Evolutionary conservation across 192 early-diverging fungal species (phyloP).

Genomic region (Mortierella claussenii): DNA sequence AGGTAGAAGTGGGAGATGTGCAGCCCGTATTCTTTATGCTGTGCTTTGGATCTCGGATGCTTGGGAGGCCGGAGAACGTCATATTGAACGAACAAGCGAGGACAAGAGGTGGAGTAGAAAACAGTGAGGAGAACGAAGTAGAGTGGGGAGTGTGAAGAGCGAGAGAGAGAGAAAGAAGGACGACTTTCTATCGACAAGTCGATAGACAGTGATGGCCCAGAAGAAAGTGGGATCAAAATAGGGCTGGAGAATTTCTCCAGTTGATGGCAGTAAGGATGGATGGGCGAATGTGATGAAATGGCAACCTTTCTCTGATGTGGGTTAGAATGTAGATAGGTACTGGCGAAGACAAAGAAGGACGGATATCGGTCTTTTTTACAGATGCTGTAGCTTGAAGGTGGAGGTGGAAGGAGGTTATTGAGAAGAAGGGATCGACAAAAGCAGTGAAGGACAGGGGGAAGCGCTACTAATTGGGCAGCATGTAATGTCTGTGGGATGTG

Average conservation of each 20-base stretch:
- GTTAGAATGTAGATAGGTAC: no score
- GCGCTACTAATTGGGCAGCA: no score
- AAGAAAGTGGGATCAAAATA: neutral
- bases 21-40: conserved; percentile 27
- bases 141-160: neutral
- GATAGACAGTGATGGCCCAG: conserved; percentile 17
- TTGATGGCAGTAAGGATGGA: conserved; percentile 15
- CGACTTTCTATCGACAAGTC: neutral
- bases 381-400: no score
- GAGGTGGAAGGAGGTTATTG: no score
- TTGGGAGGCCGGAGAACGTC: conserved; percentile 51
- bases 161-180: neutral
- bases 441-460: no score
- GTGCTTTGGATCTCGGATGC: conserved; percentile 44
- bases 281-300: no score
- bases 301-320: no score
- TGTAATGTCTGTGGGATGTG: no score
- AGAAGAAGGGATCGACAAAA: no score
- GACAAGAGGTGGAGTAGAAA: neutral
- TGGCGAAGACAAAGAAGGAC: no score
- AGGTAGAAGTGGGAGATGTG: conserved; percentile 12
- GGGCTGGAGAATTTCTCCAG: conserved; percentile 18
- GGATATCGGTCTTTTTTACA: no score
- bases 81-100: conserved; percentile 4
- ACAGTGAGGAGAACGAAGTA: neutral